Base-by-base conservation (phyloP, 495 filamentous ascomycete genomes). In the Rusavskia elegans region DNA sequence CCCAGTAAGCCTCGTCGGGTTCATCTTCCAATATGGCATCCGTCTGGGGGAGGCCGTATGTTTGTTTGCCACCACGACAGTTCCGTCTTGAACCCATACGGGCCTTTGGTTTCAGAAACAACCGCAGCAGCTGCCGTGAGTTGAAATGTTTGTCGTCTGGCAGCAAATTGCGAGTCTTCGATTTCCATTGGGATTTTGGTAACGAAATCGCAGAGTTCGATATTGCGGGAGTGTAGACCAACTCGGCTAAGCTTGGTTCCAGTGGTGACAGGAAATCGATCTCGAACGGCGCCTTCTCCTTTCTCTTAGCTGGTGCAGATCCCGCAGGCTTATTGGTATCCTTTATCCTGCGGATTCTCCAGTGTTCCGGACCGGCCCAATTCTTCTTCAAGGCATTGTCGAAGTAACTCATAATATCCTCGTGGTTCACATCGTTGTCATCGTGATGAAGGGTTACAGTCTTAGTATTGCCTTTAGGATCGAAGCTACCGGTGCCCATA, bases 141-240 rank as follows among this genome's bases (percentile, higher is more conserved):
- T 89, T 92, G 72, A 99, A 99, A 61, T 97, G 93, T 64, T 95
- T 95, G 68, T 99, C 92, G 60, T 99, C 92, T 3, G 92, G 92
- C 14, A 99, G 79, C 1, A 99, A 75, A 63, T 99, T 95, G 40
- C 87, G 76, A 16, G 84, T 84, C 66, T 92, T 94, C 5, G 87
- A 92, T 63, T 85, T 92, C 87, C 89, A 94, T 65, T 97, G 87
- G 45, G 86, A 84, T 63, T 95, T 94, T 27, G 92, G 83, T 35
- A 97, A 61, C 10, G 81, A 84, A 55, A 97, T 89, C 29, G 80
- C 75, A 1, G 85, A 73, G 62, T 85, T 89, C n/a, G 82, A 83
- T 30, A 80, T 74, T 16, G 92, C 88, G 41, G 83, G 83, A 1
- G 80, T 92, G 63, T 93, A 89, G 27, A 95, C 79, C n/a, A 77